These are phyloP conservation scores for Rhizophlyctis rosea DNA, from an alignment of 192 early-diverging fungal species.

Conservation along the genomic window DNA sequence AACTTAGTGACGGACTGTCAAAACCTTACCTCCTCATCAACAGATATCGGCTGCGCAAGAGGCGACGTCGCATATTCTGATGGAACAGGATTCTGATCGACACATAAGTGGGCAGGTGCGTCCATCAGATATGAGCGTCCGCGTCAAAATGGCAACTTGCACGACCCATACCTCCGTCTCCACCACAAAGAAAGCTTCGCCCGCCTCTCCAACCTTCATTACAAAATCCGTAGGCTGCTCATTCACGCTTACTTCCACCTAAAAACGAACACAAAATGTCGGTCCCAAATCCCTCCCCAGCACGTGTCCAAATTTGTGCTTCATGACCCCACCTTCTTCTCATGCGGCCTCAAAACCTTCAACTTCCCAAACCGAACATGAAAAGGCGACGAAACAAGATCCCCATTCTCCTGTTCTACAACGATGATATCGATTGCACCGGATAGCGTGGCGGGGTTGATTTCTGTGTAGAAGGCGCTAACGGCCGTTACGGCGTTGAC, in stretches of 20 bases:
- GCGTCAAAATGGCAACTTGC: neutral
- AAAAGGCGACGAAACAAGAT: slow-evolving; percentile 89
- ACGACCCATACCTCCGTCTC: slow-evolving; percentile 67
- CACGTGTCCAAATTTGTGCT: no score
- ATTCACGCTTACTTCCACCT: slow-evolving; percentile 86
- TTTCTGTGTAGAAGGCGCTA: slow-evolving; percentile 87
- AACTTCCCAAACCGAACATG: slow-evolving; percentile 98
- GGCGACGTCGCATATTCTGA: slow-evolving; percentile 93
- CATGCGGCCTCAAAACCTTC: slow-evolving; percentile 82
- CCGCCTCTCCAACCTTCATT: slow-evolving; percentile 97
- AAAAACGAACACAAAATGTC: neutral
- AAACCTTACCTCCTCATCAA: slow-evolving; percentile 3
- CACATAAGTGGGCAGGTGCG: no score
- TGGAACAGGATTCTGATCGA: slow-evolving; percentile 72
- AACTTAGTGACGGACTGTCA: neutral
- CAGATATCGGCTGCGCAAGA: slow-evolving; percentile 46
- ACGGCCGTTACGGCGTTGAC: slow-evolving; percentile 53
- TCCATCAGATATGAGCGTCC: no score
- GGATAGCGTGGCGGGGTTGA: slow-evolving; percentile 94
- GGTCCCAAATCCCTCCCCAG: no score
- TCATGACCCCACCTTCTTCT: slow-evolving; percentile 77
- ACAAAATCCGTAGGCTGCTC: slow-evolving; percentile 61
- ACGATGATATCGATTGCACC: slow-evolving; percentile 99
- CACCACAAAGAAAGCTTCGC: slow-evolving; percentile 97
- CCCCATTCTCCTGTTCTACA: slow-evolving; percentile 78